Conservation (phyloP, 176 grass and related monocot genomes). For the Avena insularis region DNA sequence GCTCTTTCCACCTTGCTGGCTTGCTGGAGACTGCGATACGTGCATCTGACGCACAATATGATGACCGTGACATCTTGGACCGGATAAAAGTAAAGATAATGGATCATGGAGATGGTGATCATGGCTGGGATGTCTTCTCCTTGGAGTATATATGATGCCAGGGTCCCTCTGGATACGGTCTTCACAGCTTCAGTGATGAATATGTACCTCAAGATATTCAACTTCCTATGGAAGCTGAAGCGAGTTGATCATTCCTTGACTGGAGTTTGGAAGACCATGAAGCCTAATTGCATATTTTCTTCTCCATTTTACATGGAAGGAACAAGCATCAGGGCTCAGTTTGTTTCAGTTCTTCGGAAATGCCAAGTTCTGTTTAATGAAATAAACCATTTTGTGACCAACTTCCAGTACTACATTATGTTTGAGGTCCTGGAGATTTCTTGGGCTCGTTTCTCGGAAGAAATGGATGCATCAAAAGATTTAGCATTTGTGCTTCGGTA, state of each 20-base stretch:
- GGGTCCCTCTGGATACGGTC: constrained; percentile 77
- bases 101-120: constrained; percentile 91
- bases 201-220: constrained; percentile 91
- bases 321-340: constrained; percentile 56
- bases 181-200: constrained; percentile 97
- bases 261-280: constrained; percentile 91
- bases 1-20: constrained; percentile 89
- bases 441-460: constrained; percentile 88
- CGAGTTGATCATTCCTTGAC: constrained; percentile 84
- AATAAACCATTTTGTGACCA: constrained; percentile 97
- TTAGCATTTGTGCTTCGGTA: no score
- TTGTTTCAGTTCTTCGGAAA: constrained; percentile 83
- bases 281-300: constrained; percentile 91
- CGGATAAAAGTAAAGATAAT: constrained; percentile 95
- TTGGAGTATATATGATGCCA: constrained; percentile 77
- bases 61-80: constrained; percentile 87
- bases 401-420: constrained; percentile 97
- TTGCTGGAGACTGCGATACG: constrained; percentile 85
- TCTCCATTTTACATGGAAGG: constrained; percentile 86
- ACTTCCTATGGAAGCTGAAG: constrained; percentile 94
- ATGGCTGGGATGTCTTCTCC: constrained; percentile 95
- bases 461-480: constrained; percentile 93
- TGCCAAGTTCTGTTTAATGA: constrained; percentile 96
- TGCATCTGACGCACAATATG: constrained; percentile 90
- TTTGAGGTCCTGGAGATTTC: constrained; percentile 98